Evolutionary conservation across 805 yeast species (phyloP).

Genomic region (Pichia paraexigua): DNA sequence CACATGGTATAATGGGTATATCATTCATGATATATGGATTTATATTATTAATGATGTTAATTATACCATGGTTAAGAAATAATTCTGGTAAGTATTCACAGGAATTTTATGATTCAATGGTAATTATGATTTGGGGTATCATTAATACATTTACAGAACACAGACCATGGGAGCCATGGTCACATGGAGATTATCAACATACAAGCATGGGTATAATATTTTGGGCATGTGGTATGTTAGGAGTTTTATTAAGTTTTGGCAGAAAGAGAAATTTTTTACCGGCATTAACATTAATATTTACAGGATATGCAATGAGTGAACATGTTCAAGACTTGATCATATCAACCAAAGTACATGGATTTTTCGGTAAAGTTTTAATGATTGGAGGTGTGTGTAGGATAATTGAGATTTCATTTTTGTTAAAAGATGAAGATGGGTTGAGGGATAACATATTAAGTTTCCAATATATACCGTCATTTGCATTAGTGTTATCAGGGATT

Average conservation of each 20-base stretch:
- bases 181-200: constrained; percentile 90
- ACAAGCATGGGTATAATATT: constrained; percentile 94
- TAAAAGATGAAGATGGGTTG: constrained; percentile 47
- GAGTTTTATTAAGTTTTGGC: constrained; percentile 65
- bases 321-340: constrained; percentile 71
- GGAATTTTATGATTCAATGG: constrained; percentile 74
- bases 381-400: constrained; percentile 70
- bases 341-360: constrained; percentile 79
- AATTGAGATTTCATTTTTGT: constrained; percentile 70
- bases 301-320: constrained; percentile 93
- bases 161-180: constrained; percentile 85
- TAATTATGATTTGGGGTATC: constrained; percentile 86
- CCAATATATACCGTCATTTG: constrained; percentile 82
- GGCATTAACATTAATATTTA: constrained; percentile 69
- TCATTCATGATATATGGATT: constrained; percentile 79
- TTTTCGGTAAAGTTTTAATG: constrained; percentile 80
- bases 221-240: constrained; percentile 92
- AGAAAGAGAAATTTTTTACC: constrained; percentile 72
- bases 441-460: constrained; percentile 51
- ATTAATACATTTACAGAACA: constrained; percentile 95
- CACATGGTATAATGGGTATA: constrained; percentile 96
- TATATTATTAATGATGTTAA: constrained; percentile 54
- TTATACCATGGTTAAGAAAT: constrained; percentile 67
- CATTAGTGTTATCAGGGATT: constrained; percentile 69
- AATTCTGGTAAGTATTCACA: constrained; percentile 50